Evolutionary conservation across 106 monocot genomes (phyloP).

Genomic region (Dendrobium chrysotoxum): DNA sequence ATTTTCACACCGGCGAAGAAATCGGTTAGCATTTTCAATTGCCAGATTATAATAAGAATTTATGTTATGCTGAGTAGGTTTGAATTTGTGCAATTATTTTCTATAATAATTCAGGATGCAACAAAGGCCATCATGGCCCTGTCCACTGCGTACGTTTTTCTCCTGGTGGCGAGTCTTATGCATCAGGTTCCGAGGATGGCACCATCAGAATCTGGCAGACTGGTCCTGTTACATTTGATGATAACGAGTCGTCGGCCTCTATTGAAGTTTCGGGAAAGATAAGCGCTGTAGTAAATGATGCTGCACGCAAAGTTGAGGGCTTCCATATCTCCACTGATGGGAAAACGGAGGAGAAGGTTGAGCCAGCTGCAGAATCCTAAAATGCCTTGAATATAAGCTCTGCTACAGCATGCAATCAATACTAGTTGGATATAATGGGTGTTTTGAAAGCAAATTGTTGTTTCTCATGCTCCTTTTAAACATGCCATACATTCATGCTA

Average conservation of each 20-base stretch:
- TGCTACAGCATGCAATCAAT: too few relatives aligned
- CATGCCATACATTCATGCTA: background rate
- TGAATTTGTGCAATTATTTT: background rate
- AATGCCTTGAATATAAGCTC: background rate
- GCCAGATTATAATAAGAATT: background rate
- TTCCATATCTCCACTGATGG: conserved; percentile 54
- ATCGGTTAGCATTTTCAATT: conserved; percentile 39
- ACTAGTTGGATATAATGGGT: too few relatives aligned
- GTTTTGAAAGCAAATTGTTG: background rate
- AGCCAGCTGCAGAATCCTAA: background rate
- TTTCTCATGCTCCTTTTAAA: background rate
- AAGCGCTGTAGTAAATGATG: conserved; percentile 47
- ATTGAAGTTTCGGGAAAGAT: conserved; percentile 32
- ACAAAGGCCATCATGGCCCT: conserved; percentile 98
- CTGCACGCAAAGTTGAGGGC: conserved; percentile 50
- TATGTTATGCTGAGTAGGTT: background rate
- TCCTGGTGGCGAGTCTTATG: conserved; percentile 89
- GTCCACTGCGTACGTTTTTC: conserved; percentile 91
- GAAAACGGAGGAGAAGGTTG: conserved; percentile 26
- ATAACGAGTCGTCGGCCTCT: conserved; percentile 21
- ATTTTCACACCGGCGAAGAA: conserved; percentile 85
- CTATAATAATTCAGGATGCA: conserved; percentile 61
- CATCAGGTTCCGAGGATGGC: conserved; percentile 94
- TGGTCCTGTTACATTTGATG: conserved; percentile 30
- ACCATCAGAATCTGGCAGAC: conserved; percentile 96